These are phyloP conservation scores for Dryas alaskensis DNA, from an alignment of 306 rosid genomes.

Conservation along the genomic window DNA sequence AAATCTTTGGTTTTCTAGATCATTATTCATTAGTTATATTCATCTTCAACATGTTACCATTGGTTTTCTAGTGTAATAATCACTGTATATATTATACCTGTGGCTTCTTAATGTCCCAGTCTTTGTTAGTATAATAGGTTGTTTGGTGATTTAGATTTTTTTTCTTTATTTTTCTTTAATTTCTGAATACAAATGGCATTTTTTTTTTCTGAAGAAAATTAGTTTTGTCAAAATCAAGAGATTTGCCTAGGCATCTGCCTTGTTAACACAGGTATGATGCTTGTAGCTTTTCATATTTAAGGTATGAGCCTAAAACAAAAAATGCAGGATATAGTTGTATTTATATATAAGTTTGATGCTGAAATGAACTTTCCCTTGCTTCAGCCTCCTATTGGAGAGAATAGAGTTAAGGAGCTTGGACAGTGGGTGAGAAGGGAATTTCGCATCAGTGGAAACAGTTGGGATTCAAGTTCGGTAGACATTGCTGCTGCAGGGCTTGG, in stretches of 20 bases:
- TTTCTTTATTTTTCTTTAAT: no score
- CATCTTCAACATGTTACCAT: background rate
- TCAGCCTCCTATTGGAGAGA: slow-evolving; percentile 85
- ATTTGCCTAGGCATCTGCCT: background rate
- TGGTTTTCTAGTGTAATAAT: background rate
- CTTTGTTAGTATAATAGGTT: background rate
- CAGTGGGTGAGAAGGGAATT: slow-evolving; percentile 70
- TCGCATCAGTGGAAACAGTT: slow-evolving; percentile 59
- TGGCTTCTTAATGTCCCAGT: background rate
- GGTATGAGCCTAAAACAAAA: background rate
- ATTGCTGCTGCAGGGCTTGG: slow-evolving; percentile 86
- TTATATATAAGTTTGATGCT: slow-evolving; percentile 15
- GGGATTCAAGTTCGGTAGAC: slow-evolving; percentile 92
- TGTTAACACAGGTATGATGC: background rate
- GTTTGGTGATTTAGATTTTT: background rate
- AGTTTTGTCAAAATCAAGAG: background rate
- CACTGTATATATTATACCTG: background rate
- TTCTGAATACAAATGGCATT: background rate
- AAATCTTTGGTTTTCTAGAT: background rate
- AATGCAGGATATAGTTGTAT: slow-evolving; percentile 11
- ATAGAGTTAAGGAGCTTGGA: slow-evolving; percentile 74
- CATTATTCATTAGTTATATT: background rate
- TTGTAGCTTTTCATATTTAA: background rate
- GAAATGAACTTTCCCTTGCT: slow-evolving; percentile 24
- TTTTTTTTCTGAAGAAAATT: background rate